phyloP scores from a whole-genome alignment of 225 moss, liverwort and hornwort genomes.

The Bryum argenteum region DNA sequence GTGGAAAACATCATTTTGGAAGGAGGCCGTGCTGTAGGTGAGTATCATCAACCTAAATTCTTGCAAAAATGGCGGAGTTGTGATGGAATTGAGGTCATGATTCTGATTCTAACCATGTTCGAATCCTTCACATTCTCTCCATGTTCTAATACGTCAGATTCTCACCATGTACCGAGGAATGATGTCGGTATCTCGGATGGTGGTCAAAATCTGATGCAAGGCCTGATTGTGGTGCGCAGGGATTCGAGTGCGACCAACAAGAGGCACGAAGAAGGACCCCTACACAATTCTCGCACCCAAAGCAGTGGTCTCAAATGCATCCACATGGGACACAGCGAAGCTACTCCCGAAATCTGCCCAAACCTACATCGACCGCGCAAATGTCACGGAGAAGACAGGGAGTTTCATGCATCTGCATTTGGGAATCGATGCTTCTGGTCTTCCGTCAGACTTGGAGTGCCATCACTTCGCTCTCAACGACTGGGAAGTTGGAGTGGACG shows the following conservation, averaged over 20 bases:
- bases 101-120: too few relatives aligned
- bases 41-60: constrained; percentile 11
- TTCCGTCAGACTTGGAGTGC: constrained; percentile 70
- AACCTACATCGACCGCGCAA: constrained; percentile 48
- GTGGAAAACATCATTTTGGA: constrained; percentile 70
- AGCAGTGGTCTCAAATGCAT: constrained; percentile 81
- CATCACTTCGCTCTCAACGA: constrained; percentile 71
- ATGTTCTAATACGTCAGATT: too few relatives aligned
- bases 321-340: constrained; percentile 77
- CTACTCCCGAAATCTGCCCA: constrained; percentile 49
- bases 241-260: constrained; percentile 54
- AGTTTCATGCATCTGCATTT: constrained; percentile 86
- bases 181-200: too few relatives aligned
- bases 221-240: constrained; percentile 42
- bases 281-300: constrained; percentile 61
- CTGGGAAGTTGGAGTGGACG: constrained; percentile 67
- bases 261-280: constrained; percentile 50
- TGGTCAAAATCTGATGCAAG: background rate
- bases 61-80: too few relatives aligned
- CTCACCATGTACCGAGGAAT: too few relatives aligned
- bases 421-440: constrained; percentile 68
- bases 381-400: constrained; percentile 58
- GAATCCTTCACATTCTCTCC: too few relatives aligned
- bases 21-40: constrained; percentile 75
- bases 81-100: too few relatives aligned